Percentiles rank a stretch among this genome's conserved stretches.
phyloP scores from a whole-genome alignment of 2,329 filamentous ascomycete genomes.

The Colletotrichum zoysiae region DNA sequence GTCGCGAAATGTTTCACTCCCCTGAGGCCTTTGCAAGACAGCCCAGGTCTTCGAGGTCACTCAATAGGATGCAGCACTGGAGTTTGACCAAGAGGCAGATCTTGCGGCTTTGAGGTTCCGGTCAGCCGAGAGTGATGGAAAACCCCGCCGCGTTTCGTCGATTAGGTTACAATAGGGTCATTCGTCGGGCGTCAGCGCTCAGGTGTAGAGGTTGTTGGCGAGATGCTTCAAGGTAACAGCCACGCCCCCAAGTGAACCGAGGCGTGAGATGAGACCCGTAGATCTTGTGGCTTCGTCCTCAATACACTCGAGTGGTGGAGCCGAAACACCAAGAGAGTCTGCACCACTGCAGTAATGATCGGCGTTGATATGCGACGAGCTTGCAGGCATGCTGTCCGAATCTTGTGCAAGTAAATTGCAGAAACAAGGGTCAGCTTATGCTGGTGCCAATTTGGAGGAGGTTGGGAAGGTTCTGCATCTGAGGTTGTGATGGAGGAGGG shows the following conservation, averaged over 20 bases:
- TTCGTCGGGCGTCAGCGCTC: conserved; percentile 36
- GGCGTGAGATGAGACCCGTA: conserved; percentile 39
- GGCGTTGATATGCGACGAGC: conserved; percentile 24
- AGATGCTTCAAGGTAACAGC: conserved; percentile 1
- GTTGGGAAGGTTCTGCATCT: conserved; percentile 5
- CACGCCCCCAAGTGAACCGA: conserved; percentile 29
- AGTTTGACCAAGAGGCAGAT: conserved; percentile 18
- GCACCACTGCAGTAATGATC: conserved; percentile 27
- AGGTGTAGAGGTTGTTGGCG: conserved; percentile 12
- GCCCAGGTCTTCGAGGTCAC: conserved; percentile 4
- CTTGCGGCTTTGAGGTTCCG: conserved; percentile 13
- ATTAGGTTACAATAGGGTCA: conserved; percentile 13
- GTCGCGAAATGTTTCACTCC: conserved; percentile 24
- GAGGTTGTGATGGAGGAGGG: background rate
- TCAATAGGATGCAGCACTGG: conserved; percentile 16
- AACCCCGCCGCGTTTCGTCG: conserved; percentile 17
- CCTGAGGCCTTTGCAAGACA: conserved; percentile 15
- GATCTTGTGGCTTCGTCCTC: conserved; percentile 33
- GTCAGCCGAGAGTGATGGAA: conserved; percentile 7
- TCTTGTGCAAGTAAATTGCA: conserved; percentile 34
- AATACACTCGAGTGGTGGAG: conserved; percentile 33
- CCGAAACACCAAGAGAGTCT: conserved; percentile 29
- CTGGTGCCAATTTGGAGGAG: conserved; percentile 7
- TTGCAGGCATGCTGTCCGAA: conserved; percentile 28
- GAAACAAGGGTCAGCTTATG: conserved; percentile 18